phyloP scores from a whole-genome alignment of 2,329 filamentous ascomycete genomes.

The Geosmithia morbida region DNA sequence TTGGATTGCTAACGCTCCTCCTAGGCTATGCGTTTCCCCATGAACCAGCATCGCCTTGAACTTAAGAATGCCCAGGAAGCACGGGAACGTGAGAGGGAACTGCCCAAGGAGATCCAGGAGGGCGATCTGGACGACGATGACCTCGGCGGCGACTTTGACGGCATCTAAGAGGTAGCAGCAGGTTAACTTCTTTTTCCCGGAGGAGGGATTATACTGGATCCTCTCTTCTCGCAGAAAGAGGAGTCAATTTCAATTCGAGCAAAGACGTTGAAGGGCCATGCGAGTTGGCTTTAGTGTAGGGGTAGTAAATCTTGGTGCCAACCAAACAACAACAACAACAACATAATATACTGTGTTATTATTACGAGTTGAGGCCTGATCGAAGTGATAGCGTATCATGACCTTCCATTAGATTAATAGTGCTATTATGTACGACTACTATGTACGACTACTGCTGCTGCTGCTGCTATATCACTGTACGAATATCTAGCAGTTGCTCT shows the following conservation, averaged over 20 bases:
- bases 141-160: conserved; percentile 89
- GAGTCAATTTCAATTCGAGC: neutral
- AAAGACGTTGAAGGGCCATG: neutral
- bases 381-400: no score
- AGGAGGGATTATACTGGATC: no score
- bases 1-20: conserved; percentile 11
- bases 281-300: neutral
- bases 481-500: neutral
- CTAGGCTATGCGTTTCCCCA: conserved; percentile 98
- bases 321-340: neutral
- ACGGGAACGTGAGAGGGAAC: conserved; percentile 86
- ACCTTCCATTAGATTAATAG: no score
- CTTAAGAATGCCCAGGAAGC: conserved; percentile 97
- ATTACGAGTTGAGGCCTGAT: neutral
- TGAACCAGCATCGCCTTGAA: conserved; percentile 97
- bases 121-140: conserved; percentile 95
- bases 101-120: conserved; percentile 98
- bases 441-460: neutral
- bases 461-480: neutral
- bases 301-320: neutral
- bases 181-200: no score
- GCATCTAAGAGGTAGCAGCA: conserved; percentile 47
- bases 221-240: no score
- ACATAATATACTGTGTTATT: neutral
- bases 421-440: no score